phyloP scores from a whole-genome alignment of 345 rosid species.

The Orychophragmus violaceus region DNA sequence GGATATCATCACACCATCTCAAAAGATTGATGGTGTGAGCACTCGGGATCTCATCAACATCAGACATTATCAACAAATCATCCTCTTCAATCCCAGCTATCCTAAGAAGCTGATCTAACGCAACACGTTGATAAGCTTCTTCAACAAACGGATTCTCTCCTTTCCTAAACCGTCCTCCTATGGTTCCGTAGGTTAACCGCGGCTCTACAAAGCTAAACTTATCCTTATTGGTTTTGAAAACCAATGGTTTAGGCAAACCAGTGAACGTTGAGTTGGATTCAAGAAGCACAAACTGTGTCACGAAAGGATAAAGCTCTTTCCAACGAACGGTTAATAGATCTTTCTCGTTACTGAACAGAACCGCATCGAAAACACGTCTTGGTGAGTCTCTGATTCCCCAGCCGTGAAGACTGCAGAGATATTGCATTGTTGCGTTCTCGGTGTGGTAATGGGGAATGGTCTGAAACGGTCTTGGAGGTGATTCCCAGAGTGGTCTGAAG shows the following conservation, averaged over 20 bases:
- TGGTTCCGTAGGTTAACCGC: constrained; percentile 68
- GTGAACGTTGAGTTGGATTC: constrained; percentile 90
- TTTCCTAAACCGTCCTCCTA: constrained; percentile 75
- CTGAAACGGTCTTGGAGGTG: constrained; percentile 24
- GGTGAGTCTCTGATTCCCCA: constrained; percentile 81
- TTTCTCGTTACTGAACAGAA: constrained; percentile 67
- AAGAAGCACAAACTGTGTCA: constrained; percentile 77
- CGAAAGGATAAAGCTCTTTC: constrained; percentile 80
- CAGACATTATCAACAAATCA: constrained; percentile 94
- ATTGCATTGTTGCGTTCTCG: constrained; percentile 56
- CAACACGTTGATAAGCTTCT: constrained; percentile 86
- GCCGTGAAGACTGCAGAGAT: constrained; percentile 74
- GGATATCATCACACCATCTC: constrained; percentile 88
- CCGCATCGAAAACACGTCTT: constrained; percentile 75
- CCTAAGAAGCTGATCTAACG: constrained; percentile 63
- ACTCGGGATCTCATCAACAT: constrained; percentile 93
- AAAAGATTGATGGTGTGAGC: constrained; percentile 81
- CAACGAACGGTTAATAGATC: constrained; percentile 73
- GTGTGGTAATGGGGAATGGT: constrained; percentile 35
- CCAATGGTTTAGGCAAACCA: constrained; percentile 56
- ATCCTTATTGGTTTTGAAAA: constrained; percentile 48
- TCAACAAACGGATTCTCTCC: constrained; percentile 88
- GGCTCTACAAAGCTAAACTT: constrained; percentile 60
- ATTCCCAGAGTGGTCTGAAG: constrained; percentile 33
- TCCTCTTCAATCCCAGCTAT: constrained; percentile 84